Percentiles rank a stretch among this genome's conserved stretches.
Evolutionary conservation across 192 early-diverging fungal genomes (phyloP).

Genomic region (Backusella tuberculispora): DNA sequence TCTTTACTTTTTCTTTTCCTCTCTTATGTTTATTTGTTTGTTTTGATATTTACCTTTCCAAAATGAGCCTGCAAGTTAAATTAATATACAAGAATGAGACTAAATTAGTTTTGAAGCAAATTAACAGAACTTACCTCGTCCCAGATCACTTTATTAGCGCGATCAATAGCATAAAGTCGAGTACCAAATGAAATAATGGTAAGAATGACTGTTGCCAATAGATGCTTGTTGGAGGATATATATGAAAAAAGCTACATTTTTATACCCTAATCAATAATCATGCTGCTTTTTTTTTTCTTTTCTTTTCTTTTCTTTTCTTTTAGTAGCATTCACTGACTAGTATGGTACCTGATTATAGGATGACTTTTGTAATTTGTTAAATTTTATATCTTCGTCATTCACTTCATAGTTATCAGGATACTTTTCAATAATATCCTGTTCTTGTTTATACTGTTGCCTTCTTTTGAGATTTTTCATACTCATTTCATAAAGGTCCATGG

Average conservation of each 20-base stretch:
- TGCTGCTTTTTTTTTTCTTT: neutral
- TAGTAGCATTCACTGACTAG: neutral
- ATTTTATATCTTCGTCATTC: neutral
- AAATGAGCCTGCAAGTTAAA: slow-evolving; percentile 51
- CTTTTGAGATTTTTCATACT: neutral
- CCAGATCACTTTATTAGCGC: slow-evolving; percentile 67
- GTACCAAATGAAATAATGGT: slow-evolving; percentile 68
- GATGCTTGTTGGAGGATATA: slow-evolving; percentile 41
- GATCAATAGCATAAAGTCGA: slow-evolving; percentile 64
- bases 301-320: neutral
- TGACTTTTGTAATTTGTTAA: slow-evolving; percentile 1
- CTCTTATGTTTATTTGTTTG: neutral
- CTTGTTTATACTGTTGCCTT: neutral
- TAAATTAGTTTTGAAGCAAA: neutral
- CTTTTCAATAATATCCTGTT: neutral
- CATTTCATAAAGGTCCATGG: neutral
- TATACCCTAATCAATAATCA: neutral
- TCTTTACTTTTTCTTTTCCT: neutral
- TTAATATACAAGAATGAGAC: neutral
- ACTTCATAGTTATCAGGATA: neutral
- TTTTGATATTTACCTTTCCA: slow-evolving; percentile 49
- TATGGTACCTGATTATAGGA: neutral
- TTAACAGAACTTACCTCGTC: slow-evolving; percentile 49
- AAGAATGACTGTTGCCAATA: slow-evolving; percentile 53
- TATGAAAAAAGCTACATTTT: neutral